A percentile compares a stretch with the other conserved stretches of the same genome.
Evolutionary conservation across 192 early-diverging fungal genomes (phyloP).

Genomic region (Linnemannia schmuckeri): DNA sequence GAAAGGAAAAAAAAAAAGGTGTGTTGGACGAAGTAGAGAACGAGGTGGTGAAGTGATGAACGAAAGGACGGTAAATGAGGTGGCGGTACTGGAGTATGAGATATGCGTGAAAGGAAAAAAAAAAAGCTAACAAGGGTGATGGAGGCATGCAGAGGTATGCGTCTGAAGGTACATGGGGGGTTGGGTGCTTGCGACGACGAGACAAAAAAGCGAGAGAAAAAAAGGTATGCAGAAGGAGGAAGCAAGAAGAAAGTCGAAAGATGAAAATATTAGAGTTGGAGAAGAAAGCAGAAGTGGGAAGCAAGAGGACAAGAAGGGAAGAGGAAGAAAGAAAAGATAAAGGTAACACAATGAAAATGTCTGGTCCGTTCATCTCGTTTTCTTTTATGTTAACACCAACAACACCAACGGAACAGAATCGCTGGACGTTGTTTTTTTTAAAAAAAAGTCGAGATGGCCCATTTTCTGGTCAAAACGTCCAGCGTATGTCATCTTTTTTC

Average conservation of each 20-base stretch:
- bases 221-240: background rate
- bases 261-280: no score
- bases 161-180: background rate
- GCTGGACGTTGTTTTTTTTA: background rate
- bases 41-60: background rate
- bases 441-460: no score
- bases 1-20: background rate
- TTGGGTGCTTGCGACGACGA: background rate
- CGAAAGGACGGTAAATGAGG: background rate
- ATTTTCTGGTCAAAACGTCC: no score
- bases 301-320: background rate
- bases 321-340: background rate
- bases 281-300: background rate
- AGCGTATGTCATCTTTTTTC: no score
- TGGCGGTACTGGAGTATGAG: background rate
- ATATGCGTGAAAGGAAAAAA: background rate
- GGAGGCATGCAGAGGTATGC: background rate
- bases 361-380: background rate
- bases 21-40: background rate
- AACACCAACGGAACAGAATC: background rate
- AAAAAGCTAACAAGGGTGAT: background rate
- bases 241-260: background rate
- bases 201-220: background rate
- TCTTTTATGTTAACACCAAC: background rate
- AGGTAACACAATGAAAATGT: background rate